phyloP scores from a whole-genome alignment of 768 basidiomycete species.

The Hypsizygus marmoreus region DNA sequence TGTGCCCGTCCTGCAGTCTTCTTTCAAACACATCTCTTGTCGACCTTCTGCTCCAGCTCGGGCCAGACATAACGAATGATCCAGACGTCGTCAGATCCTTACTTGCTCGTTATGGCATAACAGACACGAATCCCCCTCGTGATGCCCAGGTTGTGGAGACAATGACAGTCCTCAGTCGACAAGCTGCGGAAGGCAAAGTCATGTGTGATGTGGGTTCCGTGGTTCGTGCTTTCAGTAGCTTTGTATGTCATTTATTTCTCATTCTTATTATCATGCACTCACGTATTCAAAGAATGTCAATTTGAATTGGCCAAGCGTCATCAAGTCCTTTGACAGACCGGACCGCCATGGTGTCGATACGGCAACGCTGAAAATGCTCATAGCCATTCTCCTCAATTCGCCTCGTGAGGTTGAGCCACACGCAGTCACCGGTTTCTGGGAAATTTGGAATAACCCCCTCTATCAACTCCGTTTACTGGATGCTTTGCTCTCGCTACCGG shows the following conservation, averaged over 20 bases:
- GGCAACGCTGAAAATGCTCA: slow-evolving; percentile 84
- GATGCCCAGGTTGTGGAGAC: slow-evolving; percentile 74
- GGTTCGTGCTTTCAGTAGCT: slow-evolving; percentile 70
- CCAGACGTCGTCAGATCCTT: slow-evolving; percentile 69
- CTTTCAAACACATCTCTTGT: slow-evolving; percentile 68
- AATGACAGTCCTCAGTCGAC: slow-evolving; percentile 63
- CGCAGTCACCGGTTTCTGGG: slow-evolving; percentile 86
- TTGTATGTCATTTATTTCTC: slow-evolving; percentile 51
- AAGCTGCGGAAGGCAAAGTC: slow-evolving; percentile 71
- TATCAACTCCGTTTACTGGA: slow-evolving; percentile 88
- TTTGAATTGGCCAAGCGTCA: slow-evolving; percentile 80
- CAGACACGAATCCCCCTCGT: slow-evolving; percentile 68
- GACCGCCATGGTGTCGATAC: slow-evolving; percentile 87
- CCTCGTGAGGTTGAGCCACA: slow-evolving; percentile 77
- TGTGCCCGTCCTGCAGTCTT: slow-evolving; percentile 45
- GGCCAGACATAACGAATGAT: slow-evolving; percentile 78
- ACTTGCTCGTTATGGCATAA: slow-evolving; percentile 73
- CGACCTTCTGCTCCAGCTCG: slow-evolving; percentile 75
- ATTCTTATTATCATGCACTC: slow-evolving; percentile 1
- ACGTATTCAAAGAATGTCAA: slow-evolving; percentile 50
- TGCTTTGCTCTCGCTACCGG: slow-evolving; percentile 83
- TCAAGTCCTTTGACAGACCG: slow-evolving; percentile 84
- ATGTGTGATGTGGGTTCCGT: slow-evolving; percentile 77
- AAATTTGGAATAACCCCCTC: slow-evolving; percentile 79
- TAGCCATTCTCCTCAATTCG: slow-evolving; percentile 82